These are phyloP conservation scores for Zangia roseola DNA, from an alignment of 768 basidiomycete genomes.

Conservation along the genomic window DNA sequence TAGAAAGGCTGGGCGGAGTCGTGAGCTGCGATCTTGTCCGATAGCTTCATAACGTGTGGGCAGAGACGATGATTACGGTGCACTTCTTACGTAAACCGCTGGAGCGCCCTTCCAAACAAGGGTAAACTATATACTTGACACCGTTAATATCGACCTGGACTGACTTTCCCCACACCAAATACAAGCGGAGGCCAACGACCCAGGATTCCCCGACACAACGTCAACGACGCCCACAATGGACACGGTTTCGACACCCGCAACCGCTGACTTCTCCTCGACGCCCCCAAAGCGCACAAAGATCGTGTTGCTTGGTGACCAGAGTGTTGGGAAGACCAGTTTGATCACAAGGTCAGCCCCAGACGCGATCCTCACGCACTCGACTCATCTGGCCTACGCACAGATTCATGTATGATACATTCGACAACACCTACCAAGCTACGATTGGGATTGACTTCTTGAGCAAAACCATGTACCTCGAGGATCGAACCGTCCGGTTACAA, in stretches of 20 bases:
- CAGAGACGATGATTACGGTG: slow-evolving; percentile 23
- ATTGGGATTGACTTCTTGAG: slow-evolving; percentile 99
- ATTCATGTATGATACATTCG: slow-evolving; percentile 99
- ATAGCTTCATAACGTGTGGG: slow-evolving; percentile 54
- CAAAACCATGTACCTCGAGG: slow-evolving; percentile 99
- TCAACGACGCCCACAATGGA: slow-evolving; percentile 39
- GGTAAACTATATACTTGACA: slow-evolving; percentile 16
- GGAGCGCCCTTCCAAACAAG: slow-evolving; percentile 26
- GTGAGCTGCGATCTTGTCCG: slow-evolving; percentile 58
- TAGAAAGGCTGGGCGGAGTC: slow-evolving; percentile 64
- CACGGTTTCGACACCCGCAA: slow-evolving; percentile 60
- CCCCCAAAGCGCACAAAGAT: slow-evolving; percentile 96
- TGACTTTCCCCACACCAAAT: neutral
- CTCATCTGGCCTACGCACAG: slow-evolving; percentile 38
- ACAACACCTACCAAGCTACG: slow-evolving; percentile 98
- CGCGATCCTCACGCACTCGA: neutral
- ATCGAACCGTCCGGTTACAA: slow-evolving; percentile 95
- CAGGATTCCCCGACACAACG: neutral
- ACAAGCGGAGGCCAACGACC: neutral
- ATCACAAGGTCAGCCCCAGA: slow-evolving; percentile 76
- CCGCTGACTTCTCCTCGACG: slow-evolving; percentile 82
- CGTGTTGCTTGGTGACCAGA: slow-evolving; percentile 94
- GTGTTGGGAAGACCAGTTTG: slow-evolving; percentile 97
- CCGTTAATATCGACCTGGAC: slow-evolving; percentile 15
- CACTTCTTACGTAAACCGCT: slow-evolving; percentile 4